These are phyloP conservation scores for Gossypium bickii DNA, from an alignment of 345 rosid genomes.

Conservation along the genomic window DNA sequence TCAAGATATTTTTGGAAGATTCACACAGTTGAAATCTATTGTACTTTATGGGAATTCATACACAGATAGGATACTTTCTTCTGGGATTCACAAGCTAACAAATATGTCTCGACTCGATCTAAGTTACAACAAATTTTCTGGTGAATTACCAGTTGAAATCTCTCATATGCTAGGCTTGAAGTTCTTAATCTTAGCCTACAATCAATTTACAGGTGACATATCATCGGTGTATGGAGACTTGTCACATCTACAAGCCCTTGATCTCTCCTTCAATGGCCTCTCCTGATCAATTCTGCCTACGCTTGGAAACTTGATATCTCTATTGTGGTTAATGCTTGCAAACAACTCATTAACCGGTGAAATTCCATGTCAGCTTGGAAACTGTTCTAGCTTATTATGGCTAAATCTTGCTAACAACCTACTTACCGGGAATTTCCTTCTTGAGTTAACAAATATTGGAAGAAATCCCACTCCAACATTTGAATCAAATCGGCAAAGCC, in stretches of 20 bases:
- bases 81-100: conserved; percentile 26
- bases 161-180: conserved; percentile 48
- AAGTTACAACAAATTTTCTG: conserved; percentile 66
- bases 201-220: conserved; percentile 56
- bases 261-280: conserved; percentile 74
- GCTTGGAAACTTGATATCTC: conserved; percentile 60
- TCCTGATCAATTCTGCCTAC: conserved; percentile 53
- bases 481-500: conserved; percentile 34
- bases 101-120: conserved; percentile 15
- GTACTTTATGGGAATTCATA: conserved; percentile 53
- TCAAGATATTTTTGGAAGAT: conserved; percentile 63
- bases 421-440: conserved; percentile 55
- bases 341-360: conserved; percentile 56
- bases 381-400: conserved; percentile 81
- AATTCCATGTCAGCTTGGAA: conserved; percentile 66
- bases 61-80: conserved; percentile 49
- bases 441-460: conserved; percentile 60
- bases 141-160: conserved; percentile 52
- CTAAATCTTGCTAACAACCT: conserved; percentile 73
- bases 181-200: conserved; percentile 59
- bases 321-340: conserved; percentile 89
- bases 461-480: conserved; percentile 46
- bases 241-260: conserved; percentile 59
- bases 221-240: conserved; percentile 67
- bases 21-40: conserved; percentile 52